These are phyloP conservation scores for Debaryomycetaceae sp. DNA, from an alignment of 1,139 yeast genomes.

Conservation along the genomic window DNA sequence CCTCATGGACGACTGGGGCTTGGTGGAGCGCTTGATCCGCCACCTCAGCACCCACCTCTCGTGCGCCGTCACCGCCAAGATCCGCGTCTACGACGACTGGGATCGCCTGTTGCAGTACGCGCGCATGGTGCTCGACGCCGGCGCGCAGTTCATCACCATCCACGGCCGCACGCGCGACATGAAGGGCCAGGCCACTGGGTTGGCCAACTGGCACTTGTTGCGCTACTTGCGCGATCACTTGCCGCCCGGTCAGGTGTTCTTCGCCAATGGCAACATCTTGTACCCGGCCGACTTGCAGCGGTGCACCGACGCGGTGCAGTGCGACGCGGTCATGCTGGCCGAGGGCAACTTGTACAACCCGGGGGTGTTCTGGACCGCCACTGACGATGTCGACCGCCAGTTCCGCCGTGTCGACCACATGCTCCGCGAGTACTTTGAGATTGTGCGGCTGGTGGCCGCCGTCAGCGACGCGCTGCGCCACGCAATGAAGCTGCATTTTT, in stretches of 20 bases:
- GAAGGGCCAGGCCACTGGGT: slow-evolving; percentile 94
- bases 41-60: slow-evolving; percentile 69
- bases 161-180: slow-evolving; percentile 96
- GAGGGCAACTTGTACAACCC: slow-evolving; percentile 95
- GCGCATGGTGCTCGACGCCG: slow-evolving; percentile 84
- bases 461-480: slow-evolving; percentile 58
- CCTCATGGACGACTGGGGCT: slow-evolving; percentile 95
- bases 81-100: slow-evolving; percentile 81
- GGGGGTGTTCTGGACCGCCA: slow-evolving; percentile 69
- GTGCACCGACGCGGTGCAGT: slow-evolving; percentile 56
- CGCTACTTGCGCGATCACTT: slow-evolving; percentile 72
- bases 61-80: slow-evolving; percentile 93
- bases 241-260: slow-evolving; percentile 80
- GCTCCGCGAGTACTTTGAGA: slow-evolving; percentile 82
- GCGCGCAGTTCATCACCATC: slow-evolving; percentile 91
- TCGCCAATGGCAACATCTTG: slow-evolving; percentile 88
- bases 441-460: slow-evolving; percentile 63
- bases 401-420: slow-evolving; percentile 84
- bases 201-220: slow-evolving; percentile 89
- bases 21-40: slow-evolving; percentile 66
- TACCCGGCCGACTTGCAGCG: slow-evolving; percentile 76
- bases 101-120: slow-evolving; percentile 86
- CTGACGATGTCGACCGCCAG: slow-evolving; percentile 53
- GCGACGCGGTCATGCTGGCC: slow-evolving; percentile 97
- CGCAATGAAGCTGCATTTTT: slow-evolving; percentile 91